Conservation (phyloP, 257 asterid genomes). For the Solanum sitiens region DNA sequence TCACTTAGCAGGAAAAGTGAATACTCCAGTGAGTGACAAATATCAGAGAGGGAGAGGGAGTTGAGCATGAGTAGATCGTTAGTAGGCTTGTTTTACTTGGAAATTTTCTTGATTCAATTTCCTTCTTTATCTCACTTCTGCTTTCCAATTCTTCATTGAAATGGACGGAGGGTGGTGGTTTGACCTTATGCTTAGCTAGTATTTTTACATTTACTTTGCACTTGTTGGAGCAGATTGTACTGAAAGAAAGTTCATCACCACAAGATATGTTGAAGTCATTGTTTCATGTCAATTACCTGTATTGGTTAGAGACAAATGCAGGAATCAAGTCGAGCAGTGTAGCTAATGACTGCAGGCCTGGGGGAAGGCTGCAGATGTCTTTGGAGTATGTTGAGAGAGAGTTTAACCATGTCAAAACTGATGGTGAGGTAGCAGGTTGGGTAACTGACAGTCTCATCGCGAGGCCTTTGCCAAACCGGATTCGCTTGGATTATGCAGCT, state of each 20-base stretch:
- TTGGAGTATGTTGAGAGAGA: slow-evolving; percentile 63
- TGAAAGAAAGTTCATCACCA: slow-evolving; percentile 66
- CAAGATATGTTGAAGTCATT: slow-evolving; percentile 87
- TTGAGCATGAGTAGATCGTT: neutral
- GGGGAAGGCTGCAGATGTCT: slow-evolving; percentile 75
- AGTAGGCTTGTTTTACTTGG: neutral
- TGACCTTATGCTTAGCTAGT: neutral
- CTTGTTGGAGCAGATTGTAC: slow-evolving; percentile 48
- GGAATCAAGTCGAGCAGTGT: slow-evolving; percentile 51
- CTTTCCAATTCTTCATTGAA: neutral
- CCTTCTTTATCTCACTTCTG: neutral
- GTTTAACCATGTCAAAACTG: slow-evolving; percentile 62
- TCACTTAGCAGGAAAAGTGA: neutral
- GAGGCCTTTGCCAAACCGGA: slow-evolving; percentile 68
- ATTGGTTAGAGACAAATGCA: slow-evolving; percentile 86
- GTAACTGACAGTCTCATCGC: slow-evolving; percentile 70
- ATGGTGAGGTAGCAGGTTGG: slow-evolving; percentile 76
- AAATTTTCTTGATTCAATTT: neutral
- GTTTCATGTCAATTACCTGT: slow-evolving; percentile 74
- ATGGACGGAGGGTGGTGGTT: neutral
- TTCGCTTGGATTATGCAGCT: slow-evolving; percentile 31
- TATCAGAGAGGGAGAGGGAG: neutral
- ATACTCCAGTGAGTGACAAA: neutral
- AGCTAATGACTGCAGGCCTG: slow-evolving; percentile 61
- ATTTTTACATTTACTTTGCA: neutral